Evolutionary conservation across 2,329 filamentous ascomycete genomes (phyloP), one percentile per base, ranked within the genome.

Genomic region (Fusarium staphyleae): DNA sequence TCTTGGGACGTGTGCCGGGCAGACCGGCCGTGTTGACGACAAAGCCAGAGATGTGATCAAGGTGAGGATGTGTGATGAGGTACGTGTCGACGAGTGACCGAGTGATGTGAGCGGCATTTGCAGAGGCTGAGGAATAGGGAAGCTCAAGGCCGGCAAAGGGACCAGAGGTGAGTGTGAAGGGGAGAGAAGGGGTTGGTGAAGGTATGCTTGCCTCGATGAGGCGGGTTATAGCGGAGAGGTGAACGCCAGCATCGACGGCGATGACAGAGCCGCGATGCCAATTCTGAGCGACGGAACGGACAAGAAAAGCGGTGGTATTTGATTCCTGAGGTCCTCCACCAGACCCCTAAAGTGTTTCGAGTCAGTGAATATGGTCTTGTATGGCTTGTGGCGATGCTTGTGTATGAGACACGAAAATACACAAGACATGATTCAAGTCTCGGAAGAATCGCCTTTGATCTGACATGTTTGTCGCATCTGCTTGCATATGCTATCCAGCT

Each of bases 21-120:
- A 96, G 84, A 3, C 90, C 88, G 5, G 95, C 93, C 0, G 93
- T 97, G 72, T 98, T 98, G 71, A 98, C 88, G 26, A 95, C 90
- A 63, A 98, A 90, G 10, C 90, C 95, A 15, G 90, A 87, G 16
- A 98, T 87, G 73, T 99, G 95, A 69, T 99, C 95, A 1, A 99
- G 82, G 74, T 99, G 95, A n/a, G 95, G 91, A 72, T 99, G 95
- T 0, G 93, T 99, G 67, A 99, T 91, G 57, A 98, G 84, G 69
- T 93, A 95, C 0, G 91, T 89, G 37, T 93, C 91, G 51, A 99
- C 84, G 40, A 97, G 83, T 49, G 88, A 83, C 48, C 88, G 83
- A 34, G 93, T 87, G 41, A 99, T 80, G 70, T 96, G 82, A 3
- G 89, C 82, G 2, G 92, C 93, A 71, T 97, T 98, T 40, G 90